A percentile compares a stretch with the other conserved stretches of the same genome.
Evolutionary conservation across 1,139 yeast genomes (phyloP).

Genomic region (Sugiyamaella xylanicola): DNA sequence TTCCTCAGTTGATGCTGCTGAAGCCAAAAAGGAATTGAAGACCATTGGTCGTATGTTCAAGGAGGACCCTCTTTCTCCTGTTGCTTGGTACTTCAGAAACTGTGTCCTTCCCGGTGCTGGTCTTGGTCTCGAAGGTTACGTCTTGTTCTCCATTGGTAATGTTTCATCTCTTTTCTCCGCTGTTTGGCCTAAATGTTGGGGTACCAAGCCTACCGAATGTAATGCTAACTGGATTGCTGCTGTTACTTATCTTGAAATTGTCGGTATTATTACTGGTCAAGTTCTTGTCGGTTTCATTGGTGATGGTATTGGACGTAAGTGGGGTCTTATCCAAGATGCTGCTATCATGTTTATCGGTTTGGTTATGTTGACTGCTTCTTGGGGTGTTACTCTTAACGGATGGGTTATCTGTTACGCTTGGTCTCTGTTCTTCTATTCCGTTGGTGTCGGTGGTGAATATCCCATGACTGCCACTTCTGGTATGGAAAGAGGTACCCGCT

Average conservation of each 20-base stretch:
- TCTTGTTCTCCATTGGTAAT: constrained; percentile 45
- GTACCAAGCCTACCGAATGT: constrained; percentile 35
- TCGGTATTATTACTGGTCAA: constrained; percentile 94
- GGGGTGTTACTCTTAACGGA: constrained; percentile 45
- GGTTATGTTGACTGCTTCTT: constrained; percentile 66
- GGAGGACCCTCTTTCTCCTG: constrained; percentile 42
- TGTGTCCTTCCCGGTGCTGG: constrained; percentile 45
- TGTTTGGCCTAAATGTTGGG: constrained; percentile 46
- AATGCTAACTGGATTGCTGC: constrained; percentile 41
- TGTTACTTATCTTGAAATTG: constrained; percentile 46
- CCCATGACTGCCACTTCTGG: constrained; percentile 78
- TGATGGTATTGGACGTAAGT: constrained; percentile 84
- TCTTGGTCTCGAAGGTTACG: constrained; percentile 45
- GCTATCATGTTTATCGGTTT: constrained; percentile 57
- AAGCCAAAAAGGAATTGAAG: constrained; percentile 36
- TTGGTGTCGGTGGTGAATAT: constrained; percentile 99
- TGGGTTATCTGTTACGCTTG: constrained; percentile 62
- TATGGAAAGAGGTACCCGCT: constrained; percentile 43
- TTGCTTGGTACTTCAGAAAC: constrained; percentile 42
- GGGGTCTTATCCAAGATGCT: constrained; percentile 56
- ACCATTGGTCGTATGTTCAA: constrained; percentile 37
- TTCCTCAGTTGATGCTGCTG: constrained; percentile 36
- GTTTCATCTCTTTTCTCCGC: constrained; percentile 38
- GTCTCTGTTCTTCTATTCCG: constrained; percentile 60
- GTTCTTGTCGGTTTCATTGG: constrained; percentile 82